Conservation (phyloP, 768 basidiomycete genomes). For the Leccinum subtestaceum region DNA sequence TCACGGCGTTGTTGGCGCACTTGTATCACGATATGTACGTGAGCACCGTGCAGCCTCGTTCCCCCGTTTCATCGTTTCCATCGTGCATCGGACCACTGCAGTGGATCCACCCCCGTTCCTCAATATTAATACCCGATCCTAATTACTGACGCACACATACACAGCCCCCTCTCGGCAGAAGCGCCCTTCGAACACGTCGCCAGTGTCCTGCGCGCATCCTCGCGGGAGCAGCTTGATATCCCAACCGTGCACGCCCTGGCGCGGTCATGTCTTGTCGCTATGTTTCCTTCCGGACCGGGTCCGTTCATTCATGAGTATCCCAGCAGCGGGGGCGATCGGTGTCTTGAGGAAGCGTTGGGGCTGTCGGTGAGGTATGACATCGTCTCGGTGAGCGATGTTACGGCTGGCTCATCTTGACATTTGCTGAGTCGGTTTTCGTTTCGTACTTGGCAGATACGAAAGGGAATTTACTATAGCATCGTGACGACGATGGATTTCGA, state of each 20-base stretch:
- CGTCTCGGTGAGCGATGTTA: slow-evolving; percentile 42
- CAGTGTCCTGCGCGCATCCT: slow-evolving; percentile 55
- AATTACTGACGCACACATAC: background rate
- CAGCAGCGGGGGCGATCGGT: background rate
- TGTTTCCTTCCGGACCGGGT: slow-evolving; percentile 49
- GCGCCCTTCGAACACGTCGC: slow-evolving; percentile 47
- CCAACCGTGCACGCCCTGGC: slow-evolving; percentile 50
- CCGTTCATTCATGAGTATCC: slow-evolving; percentile 41
- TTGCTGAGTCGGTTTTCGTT: background rate
- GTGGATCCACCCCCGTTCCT: no score
- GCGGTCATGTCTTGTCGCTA: slow-evolving; percentile 37
- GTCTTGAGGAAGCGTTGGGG: slow-evolving; percentile 51
- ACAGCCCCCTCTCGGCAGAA: slow-evolving; percentile 46
- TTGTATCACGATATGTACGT: slow-evolving; percentile 72
- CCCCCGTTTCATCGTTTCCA: no score
- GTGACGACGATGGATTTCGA: slow-evolving; percentile 60
- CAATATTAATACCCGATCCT: background rate
- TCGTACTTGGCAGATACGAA: slow-evolving; percentile 46
- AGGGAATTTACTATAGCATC: slow-evolving; percentile 61
- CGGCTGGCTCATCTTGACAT: background rate
- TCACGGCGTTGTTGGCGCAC: slow-evolving; percentile 57
- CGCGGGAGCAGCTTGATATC: slow-evolving; percentile 54
- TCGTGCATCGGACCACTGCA: no score
- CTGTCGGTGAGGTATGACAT: slow-evolving; percentile 50
- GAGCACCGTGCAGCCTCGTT: slow-evolving; percentile 29